Evolutionary conservation across 2,329 filamentous ascomycete genomes (phyloP).

Genomic region (Fusarium sp.): DNA sequence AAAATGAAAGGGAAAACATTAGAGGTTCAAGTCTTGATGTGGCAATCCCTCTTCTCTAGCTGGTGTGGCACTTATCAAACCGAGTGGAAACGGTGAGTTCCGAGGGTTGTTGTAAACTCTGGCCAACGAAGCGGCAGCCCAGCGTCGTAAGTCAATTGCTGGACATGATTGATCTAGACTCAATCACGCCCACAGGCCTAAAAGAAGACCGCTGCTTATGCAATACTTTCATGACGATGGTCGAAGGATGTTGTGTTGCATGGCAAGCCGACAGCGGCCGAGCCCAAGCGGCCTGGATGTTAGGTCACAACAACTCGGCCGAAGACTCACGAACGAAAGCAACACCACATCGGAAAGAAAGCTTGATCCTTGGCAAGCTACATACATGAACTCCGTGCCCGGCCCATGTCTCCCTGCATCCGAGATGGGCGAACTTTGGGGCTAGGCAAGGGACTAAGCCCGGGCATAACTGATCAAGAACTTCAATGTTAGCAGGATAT

Average conservation of each 20-base stretch:
- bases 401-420: slow-evolving; percentile 26
- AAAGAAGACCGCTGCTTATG: neutral
- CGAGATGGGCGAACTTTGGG: slow-evolving; percentile 7
- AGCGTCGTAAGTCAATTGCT: neutral
- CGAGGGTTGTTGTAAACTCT: neutral
- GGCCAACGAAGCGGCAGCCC: slow-evolving; percentile 1
- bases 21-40: slow-evolving; percentile 18
- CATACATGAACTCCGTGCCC: slow-evolving; percentile 11
- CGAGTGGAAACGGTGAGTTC: slow-evolving; percentile 18
- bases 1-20: slow-evolving; percentile 2
- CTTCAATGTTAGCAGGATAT: slow-evolving; percentile 11
- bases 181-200: neutral
- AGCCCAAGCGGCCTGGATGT: slow-evolving; percentile 20
- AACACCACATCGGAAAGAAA: slow-evolving; percentile 9
- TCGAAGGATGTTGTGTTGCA: slow-evolving; percentile 6
- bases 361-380: slow-evolving; percentile 4
- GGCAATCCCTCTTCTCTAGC: slow-evolving; percentile 17
- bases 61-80: slow-evolving; percentile 21
- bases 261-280: slow-evolving; percentile 28
- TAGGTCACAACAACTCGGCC: slow-evolving; percentile 26
- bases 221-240: neutral
- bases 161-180: slow-evolving; percentile 5
- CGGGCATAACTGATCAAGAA: slow-evolving; percentile 17
- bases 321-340: slow-evolving; percentile 14
- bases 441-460: slow-evolving; percentile 29